A percentile compares a stretch with the other conserved stretches of the same genome.
Evolutionary conservation across 345 rosid species (phyloP).

Genomic region (Chamaenerion angustifolium): DNA sequence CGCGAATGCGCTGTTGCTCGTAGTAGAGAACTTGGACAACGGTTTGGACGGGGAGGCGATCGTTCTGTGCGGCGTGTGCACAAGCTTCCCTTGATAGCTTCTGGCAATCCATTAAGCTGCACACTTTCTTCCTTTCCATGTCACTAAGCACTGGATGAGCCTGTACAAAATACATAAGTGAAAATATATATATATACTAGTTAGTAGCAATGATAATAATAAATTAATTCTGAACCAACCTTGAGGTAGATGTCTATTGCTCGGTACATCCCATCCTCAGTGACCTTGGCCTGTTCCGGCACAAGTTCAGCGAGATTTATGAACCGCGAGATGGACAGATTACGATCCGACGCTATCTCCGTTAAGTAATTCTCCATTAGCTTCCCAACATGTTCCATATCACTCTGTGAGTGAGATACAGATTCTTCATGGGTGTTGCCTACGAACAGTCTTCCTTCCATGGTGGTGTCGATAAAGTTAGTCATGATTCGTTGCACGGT

Average conservation of each 20-base stretch:
- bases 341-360: slow-evolving; percentile 75
- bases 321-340: slow-evolving; percentile 47
- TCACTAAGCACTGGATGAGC: slow-evolving; percentile 81
- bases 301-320: slow-evolving; percentile 58
- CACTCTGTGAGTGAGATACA: slow-evolving; percentile 23
- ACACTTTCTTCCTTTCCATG: slow-evolving; percentile 84
- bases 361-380: slow-evolving; percentile 80
- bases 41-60: slow-evolving; percentile 79
- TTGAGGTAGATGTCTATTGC: slow-evolving; percentile 85
- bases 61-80: slow-evolving; percentile 90
- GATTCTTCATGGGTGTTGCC: no score
- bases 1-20: slow-evolving; percentile 79
- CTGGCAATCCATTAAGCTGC: slow-evolving; percentile 93
- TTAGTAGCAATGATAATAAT: no score
- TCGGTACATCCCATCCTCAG: slow-evolving; percentile 86
- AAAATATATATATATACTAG: no score
- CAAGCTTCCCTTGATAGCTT: slow-evolving; percentile 86
- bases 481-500: slow-evolving; percentile 64
- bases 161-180: slow-evolving; percentile 16
- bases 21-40: slow-evolving; percentile 90
- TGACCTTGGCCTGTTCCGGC: slow-evolving; percentile 63
- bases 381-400: slow-evolving; percentile 74
- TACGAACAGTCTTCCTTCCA: no score
- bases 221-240: no score
- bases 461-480: slow-evolving; percentile 55